Evolutionary conservation across 306 rosid species (phyloP), one percentile per base, ranked within the genome.

Genomic region (Casuarina cunninghamiana): DNA sequence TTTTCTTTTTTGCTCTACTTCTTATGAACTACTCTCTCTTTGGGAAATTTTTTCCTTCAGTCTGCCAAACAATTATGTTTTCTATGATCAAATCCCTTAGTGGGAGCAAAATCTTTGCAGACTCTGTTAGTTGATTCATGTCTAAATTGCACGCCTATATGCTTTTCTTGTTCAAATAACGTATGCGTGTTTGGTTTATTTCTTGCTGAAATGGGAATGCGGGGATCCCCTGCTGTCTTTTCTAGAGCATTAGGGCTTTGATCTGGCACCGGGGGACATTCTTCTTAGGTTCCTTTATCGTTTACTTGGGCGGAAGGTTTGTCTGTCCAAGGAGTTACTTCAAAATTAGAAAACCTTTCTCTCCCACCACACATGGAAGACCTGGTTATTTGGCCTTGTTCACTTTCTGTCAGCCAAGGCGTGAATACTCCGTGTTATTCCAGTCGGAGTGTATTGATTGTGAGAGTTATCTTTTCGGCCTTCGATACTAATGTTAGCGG

Each of bases 161-260:
- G 69, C 74, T 78, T 75, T 78, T 68, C 81, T 68, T 69, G 74
- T 69, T 53, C 17, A 16, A 55, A 53, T 17, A 44, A 79, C 51
- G 73, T 3, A 5, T 70, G 73, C 38, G 35, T 43, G 62, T 53
- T 45, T 63, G 81, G 39, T 78, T 63, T 72, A 77, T 79, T 75
- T 79, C 70, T 38, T 82, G 78, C 55, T 75, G 11, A 65, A 75
- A 77, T 82, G 77, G 83, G 83, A 63, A 61, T 73, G 46, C 68
- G 77, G 77, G 67, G 83, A 77, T 77, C 79, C 78, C 69, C 75
- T 86, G 83, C 78, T 43, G 53, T 71, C 51, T n/a, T 68, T 69
- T 57, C 65, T 26, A 69, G 1, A 21, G 48, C 75, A 70, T 72
- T 79, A 81, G 90, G 90, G 88, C 77, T 85, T 91, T 81, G 68